phyloP scores from a whole-genome alignment of 2,329 filamentous ascomycete species.

The Aspergillus jensenii region DNA sequence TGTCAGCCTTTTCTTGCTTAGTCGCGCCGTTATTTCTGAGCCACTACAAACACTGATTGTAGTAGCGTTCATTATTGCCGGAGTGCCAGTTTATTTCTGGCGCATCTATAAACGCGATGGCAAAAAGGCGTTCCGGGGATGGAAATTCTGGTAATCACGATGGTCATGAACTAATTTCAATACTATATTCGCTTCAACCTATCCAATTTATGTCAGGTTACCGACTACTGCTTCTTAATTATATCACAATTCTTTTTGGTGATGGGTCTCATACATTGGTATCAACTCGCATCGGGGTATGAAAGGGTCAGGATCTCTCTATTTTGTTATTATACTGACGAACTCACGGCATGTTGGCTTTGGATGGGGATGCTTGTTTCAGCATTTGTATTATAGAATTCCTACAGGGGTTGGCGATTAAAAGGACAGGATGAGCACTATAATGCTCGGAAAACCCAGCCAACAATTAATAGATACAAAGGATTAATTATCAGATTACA shows the following conservation, averaged over 20 bases:
- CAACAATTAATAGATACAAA: no score
- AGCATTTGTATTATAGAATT: slow-evolving; percentile 5
- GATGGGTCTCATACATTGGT: slow-evolving; percentile 1
- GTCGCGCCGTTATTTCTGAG: slow-evolving; percentile 83
- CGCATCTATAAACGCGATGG: slow-evolving; percentile 68
- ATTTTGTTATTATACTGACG: neutral
- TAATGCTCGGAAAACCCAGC: neutral
- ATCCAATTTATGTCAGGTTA: neutral
- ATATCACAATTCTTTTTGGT: neutral
- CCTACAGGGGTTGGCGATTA: neutral
- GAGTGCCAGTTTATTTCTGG: slow-evolving; percentile 87
- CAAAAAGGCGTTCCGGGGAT: slow-evolving; percentile 31
- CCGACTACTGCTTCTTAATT: neutral
- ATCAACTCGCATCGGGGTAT: slow-evolving; percentile 7
- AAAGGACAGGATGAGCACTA: neutral
- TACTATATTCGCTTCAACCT: neutral
- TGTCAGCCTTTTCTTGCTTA: slow-evolving; percentile 88
- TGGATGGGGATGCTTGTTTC: neutral
- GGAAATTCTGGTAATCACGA: slow-evolving; percentile 46
- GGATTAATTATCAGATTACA: no score
- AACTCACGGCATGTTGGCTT: neutral
- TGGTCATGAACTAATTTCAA: slow-evolving; percentile 3
- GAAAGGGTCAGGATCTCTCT: slow-evolving; percentile 1
- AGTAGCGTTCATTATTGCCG: slow-evolving; percentile 76
- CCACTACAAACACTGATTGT: slow-evolving; percentile 88